Base-by-base conservation (phyloP, 2,329 filamentous ascomycete genomes). In the Arthrobotrys megalospora region DNA sequence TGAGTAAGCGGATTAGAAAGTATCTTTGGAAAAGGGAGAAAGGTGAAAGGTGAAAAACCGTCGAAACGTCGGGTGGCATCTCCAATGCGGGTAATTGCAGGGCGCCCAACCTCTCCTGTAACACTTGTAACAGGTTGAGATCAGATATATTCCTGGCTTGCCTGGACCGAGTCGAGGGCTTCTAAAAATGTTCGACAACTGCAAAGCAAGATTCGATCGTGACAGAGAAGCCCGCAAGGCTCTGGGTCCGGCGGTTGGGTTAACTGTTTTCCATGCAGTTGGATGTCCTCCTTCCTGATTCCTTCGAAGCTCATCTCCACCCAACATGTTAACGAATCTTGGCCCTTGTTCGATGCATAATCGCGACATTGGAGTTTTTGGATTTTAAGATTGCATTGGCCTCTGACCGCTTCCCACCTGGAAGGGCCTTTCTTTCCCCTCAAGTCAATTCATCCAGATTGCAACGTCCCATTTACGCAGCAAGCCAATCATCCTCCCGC, bases 81-180 rank as follows among this genome's bases (percentile, higher is more conserved):
- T 52, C 53, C 60, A 62, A 58, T 62, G 65, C 62, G 73, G 73
- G 73, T 77, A 71, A 77, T 77, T 77, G 73, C 73, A 77, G 73
- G 73, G 38, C 43, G 19, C 34, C 73, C 73, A 71, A 77, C 73
- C 45, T 36, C 69, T 75, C 48, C 72, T 76, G 72, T 76, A 76
- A 76, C 72, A 76, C 72, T 67, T 71, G 73, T 77, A 47, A 64
- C 73, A 77, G 60, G 60, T 60, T 71, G 73, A 67, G 62, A 48
- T 47, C 60, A 65, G 50, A 58, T 72, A 65, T 58, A 71, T 65
- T 65, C 50, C 69, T 73, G 50, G 60, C 60, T 55, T 41, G 36
- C 47, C 21, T 52, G 50, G 36, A n/a, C 16, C 7, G 55, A 60
- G 36, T 60, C 34, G 36, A 32, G 36, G 55, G 14, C 36, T 60